Conservation (phyloP, 495 filamentous ascomycete genomes). For the Talaromyces stipitatus region DNA sequence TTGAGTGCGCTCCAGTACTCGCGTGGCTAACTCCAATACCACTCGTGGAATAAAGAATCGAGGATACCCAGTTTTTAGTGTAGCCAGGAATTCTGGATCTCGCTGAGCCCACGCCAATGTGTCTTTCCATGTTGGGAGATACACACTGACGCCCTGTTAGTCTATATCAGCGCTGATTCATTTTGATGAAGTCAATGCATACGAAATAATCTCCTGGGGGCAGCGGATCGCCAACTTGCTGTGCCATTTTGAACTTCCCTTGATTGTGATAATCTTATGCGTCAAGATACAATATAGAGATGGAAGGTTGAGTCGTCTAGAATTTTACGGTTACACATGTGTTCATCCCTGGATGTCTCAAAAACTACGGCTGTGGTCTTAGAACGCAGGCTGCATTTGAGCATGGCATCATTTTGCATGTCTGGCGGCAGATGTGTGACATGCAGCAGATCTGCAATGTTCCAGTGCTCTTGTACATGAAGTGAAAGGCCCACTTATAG, state of each 20-base stretch:
- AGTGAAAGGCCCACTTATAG: background rate
- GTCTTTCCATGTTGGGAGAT: conserved; percentile 5
- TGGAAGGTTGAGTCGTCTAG: background rate
- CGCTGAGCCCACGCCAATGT: background rate
- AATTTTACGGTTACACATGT: background rate
- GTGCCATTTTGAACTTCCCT: background rate
- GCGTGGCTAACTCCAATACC: background rate
- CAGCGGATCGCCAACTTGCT: background rate
- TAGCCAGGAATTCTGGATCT: conserved; percentile 1
- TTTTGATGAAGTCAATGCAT: background rate
- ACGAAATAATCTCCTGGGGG: background rate
- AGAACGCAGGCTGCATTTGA: background rate
- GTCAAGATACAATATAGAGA: background rate
- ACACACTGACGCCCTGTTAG: background rate
- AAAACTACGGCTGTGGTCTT: background rate
- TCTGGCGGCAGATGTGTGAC: background rate
- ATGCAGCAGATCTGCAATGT: background rate
- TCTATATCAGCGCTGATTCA: background rate
- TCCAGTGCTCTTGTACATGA: background rate
- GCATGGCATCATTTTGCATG: background rate
- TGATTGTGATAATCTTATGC: background rate
- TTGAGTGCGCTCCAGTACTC: background rate
- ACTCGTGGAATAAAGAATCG: conserved; percentile 8
- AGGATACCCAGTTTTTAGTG: conserved; percentile 11
- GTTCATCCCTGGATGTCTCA: background rate